Percentiles rank a stretch among this genome's conserved stretches.
These are phyloP conservation scores for Tuber umbilicatum DNA, from an alignment of 495 filamentous ascomycete species.

Conservation along the genomic window DNA sequence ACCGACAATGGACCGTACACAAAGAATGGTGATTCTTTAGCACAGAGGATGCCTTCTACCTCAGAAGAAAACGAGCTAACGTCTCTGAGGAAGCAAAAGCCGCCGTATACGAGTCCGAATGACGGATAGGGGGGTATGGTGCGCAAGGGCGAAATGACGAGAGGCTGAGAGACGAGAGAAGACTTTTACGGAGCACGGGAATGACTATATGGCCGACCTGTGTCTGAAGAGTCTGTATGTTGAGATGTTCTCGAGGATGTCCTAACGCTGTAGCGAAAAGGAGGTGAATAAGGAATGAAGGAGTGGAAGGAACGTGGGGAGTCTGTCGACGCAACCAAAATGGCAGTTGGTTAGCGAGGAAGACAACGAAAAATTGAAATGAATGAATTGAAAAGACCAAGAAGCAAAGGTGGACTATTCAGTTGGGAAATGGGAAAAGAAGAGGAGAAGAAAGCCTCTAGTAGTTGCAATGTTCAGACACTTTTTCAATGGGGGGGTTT, in stretches of 20 bases:
- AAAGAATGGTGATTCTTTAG: conserved; percentile 38
- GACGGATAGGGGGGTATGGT: conserved; percentile 31
- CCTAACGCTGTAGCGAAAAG: conserved; percentile 37
- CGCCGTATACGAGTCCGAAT: conserved; percentile 26
- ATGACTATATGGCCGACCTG: conserved; percentile 41
- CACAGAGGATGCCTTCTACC: conserved; percentile 38
- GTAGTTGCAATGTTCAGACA: conserved; percentile 26
- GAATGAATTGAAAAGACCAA: conserved; percentile 38
- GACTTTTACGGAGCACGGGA: conserved; percentile 37
- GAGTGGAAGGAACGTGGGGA: conserved; percentile 42
- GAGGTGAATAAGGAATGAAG: conserved; percentile 41
- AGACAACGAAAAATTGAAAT: conserved; percentile 32
- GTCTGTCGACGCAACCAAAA: conserved; percentile 37
- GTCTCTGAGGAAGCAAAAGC: conserved; percentile 41
- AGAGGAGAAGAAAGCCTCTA: conserved; percentile 29
- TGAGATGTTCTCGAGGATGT: conserved; percentile 40
- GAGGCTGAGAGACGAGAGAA: conserved; percentile 31
- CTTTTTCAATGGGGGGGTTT: conserved; percentile 25
- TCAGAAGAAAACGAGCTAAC: conserved; percentile 44
- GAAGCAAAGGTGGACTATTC: conserved; percentile 37
- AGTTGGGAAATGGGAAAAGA: conserved; percentile 34
- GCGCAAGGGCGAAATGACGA: conserved; percentile 39
- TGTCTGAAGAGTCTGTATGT: conserved; percentile 39
- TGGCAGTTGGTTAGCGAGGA: conserved; percentile 37
- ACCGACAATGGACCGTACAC: conserved; percentile 33